phyloP scores from a whole-genome alignment of 1,139 yeast species.

The Geotrichum aggregatum region DNA sequence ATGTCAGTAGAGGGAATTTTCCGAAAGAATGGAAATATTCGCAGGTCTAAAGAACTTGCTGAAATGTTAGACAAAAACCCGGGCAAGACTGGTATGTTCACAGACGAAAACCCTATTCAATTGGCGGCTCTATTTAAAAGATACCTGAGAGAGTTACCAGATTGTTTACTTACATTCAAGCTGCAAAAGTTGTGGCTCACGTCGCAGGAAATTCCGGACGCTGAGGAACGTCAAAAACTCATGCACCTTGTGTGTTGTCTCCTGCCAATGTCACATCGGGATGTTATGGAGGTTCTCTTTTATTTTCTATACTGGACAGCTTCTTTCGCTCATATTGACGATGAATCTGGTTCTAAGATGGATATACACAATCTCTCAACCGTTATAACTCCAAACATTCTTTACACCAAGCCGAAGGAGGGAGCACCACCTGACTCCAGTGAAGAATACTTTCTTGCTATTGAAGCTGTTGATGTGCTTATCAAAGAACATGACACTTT shows the following conservation, averaged over 20 bases:
- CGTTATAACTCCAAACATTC: conserved; percentile 87
- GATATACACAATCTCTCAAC: conserved; percentile 93
- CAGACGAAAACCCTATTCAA: conserved; percentile 82
- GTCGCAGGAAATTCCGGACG: conserved; percentile 54
- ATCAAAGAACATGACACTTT: conserved; percentile 81
- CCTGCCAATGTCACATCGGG: conserved; percentile 79
- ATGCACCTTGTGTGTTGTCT: conserved; percentile 71
- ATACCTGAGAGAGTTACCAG: conserved; percentile 88
- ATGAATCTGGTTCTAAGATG: conserved; percentile 80
- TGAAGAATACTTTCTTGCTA: conserved; percentile 77
- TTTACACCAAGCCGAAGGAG: conserved; percentile 44
- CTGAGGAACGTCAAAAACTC: conserved; percentile 49
- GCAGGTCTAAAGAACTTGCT: conserved; percentile 69
- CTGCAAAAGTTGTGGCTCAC: conserved; percentile 78
- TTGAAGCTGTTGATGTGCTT: conserved; percentile 79
- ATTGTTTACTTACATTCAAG: conserved; percentile 75
- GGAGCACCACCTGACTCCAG: conserved; percentile 43
- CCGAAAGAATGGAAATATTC: conserved; percentile 92
- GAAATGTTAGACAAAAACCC: conserved; percentile 75
- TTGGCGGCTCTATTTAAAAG: conserved; percentile 90
- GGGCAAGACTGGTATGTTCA: conserved; percentile 64
- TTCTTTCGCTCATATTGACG: conserved; percentile 72
- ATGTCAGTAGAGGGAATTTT: conserved; percentile 96
- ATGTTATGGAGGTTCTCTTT: conserved; percentile 77
- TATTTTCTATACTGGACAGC: conserved; percentile 94